These are phyloP conservation scores for Paramecium pentaurelia DNA, from an alignment of 73 alveolate species.

Conservation along the genomic window DNA sequence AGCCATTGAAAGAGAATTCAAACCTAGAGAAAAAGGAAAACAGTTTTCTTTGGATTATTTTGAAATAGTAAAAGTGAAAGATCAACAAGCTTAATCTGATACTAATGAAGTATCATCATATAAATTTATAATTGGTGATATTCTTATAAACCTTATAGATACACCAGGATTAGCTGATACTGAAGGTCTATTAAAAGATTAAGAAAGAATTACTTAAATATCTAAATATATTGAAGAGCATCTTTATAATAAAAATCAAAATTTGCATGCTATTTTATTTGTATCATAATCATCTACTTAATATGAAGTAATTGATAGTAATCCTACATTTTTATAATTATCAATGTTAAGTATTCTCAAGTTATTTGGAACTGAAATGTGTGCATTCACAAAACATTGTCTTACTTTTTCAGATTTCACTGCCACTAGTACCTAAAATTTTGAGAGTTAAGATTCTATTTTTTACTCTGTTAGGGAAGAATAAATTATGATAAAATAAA, in stretches of 20 bases:
- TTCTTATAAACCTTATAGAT: not conserved
- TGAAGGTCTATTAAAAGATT: not conserved
- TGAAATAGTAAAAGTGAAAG: not conserved
- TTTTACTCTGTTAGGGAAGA: not conserved
- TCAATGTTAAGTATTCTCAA: not conserved
- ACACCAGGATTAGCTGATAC: constrained; percentile 1
- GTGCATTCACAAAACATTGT: not conserved
- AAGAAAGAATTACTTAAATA: not conserved
- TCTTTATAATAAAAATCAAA: not conserved
- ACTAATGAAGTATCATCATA: not conserved
- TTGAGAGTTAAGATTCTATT: not conserved
- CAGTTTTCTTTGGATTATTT: not conserved
- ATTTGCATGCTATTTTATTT: not conserved
- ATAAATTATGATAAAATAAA: not conserved
- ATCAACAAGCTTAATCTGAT: not conserved
- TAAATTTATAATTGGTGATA: not conserved
- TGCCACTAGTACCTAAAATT: not conserved
- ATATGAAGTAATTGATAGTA: not conserved
- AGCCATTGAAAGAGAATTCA: not conserved
- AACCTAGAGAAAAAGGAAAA: not conserved
- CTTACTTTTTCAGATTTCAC: not conserved
- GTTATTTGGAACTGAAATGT: not conserved
- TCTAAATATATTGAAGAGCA: not conserved
- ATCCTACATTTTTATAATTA: not conserved
- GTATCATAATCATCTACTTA: not conserved